Base-by-base conservation (phyloP, 306 rosid genomes). In the Cucurbita pepo region DNA sequence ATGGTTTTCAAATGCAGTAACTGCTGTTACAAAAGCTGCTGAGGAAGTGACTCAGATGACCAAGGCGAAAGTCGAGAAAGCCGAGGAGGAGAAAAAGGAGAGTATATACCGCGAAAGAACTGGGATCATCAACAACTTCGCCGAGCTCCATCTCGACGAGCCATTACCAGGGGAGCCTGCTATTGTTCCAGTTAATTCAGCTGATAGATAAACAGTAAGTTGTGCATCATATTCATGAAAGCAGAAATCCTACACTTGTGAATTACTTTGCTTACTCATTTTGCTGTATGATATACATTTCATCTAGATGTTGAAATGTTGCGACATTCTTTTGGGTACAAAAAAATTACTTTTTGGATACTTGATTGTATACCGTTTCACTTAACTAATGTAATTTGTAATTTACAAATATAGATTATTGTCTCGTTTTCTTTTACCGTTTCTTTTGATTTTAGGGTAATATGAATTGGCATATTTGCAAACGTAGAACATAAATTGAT, bases 61-160 rank as follows among this genome's bases (percentile, higher is more conserved):
- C 8, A 85, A 79, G 72, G 88, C 86, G 69, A 91, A 91, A 82
- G 88, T 88, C 52, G 92, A 81, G 50, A 81, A 58, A 65, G 90
- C 91, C 5, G 91, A 83, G 79, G 83, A 77, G 74, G 91, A 81
- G 58, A 88, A 83, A 72, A 83, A 77, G 47, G 88, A 84, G 72
- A 73, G n/a, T 8, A 43, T 78, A 71, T 67, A 54, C 51, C 61
- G 59, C 43, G 84, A 84, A 75, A 85, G 77, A 73, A 83, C 85
- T 7, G 80, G 69, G 56, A 38, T 69, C 36, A 75, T 81, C 61
- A 81, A 57, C 58, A 80, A 85, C 76, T 84, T 80, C 75, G 75
- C 85, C 7, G 71, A 80, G 45, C 72, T 76, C 61, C 85, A 84
- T 56, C 81, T 88, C 10, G 92, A 13, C n/a, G 53, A 3, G 53